Evolutionary conservation across 2,329 filamentous ascomycete genomes (phyloP).

Genomic region (Aspergillus sp.): DNA sequence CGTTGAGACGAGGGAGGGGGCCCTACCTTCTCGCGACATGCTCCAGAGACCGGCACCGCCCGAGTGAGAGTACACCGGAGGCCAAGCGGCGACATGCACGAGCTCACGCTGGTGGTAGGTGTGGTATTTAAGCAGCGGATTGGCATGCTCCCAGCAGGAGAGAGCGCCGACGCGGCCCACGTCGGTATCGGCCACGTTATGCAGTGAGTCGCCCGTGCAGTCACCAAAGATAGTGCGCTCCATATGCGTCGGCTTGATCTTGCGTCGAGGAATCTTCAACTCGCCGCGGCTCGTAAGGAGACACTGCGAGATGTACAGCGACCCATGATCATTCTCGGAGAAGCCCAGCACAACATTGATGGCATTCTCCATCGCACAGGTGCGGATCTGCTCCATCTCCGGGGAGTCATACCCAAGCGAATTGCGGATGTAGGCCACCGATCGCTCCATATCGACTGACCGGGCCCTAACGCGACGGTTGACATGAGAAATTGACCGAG

Average conservation of each 20-base stretch:
- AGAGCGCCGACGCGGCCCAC: constrained; percentile 46
- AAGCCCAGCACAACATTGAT: constrained; percentile 50
- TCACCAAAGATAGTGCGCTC: constrained; percentile 54
- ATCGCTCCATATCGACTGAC: constrained; percentile 30
- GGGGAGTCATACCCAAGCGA: constrained; percentile 29
- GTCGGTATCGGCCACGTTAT: constrained; percentile 39
- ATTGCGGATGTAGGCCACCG: constrained; percentile 34
- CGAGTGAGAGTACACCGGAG: constrained; percentile 26
- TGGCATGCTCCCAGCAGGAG: constrained; percentile 53
- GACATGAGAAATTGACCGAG: neutral
- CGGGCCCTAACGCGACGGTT: constrained; percentile 27
- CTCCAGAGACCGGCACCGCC: constrained; percentile 26
- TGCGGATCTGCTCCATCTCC: constrained; percentile 40
- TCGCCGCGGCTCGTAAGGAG: constrained; percentile 46
- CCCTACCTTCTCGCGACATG: constrained; percentile 31
- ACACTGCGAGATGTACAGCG: constrained; percentile 49
- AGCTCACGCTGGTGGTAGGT: constrained; percentile 45
- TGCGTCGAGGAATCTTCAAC: constrained; percentile 43
- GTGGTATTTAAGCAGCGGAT: constrained; percentile 53
- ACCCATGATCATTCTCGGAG: constrained; percentile 39
- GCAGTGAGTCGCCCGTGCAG: constrained; percentile 38
- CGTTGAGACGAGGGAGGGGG: too few species aligned
- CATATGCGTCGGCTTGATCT: constrained; percentile 56
- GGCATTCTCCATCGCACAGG: constrained; percentile 32
- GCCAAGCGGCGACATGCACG: constrained; percentile 54